Conservation (phyloP, 2,329 filamentous ascomycete species). For the Fusarium coffeatum region DNA sequence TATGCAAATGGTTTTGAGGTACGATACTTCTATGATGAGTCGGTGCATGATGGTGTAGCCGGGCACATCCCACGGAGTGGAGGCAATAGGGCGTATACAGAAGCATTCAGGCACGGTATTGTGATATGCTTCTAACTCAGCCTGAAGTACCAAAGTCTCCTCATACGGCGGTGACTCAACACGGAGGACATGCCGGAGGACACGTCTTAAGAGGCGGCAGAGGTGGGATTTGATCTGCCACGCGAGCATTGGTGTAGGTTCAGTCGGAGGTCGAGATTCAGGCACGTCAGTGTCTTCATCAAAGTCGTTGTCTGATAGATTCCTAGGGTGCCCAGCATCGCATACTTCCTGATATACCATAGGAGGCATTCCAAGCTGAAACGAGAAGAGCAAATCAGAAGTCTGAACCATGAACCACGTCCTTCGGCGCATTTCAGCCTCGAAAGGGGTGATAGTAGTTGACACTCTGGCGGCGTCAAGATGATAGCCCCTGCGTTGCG, state of each 20-base stretch:
- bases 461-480: constrained; percentile 59
- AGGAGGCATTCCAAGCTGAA: constrained; percentile 65
- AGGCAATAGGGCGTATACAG: constrained; percentile 56
- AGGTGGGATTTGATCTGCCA: constrained; percentile 58
- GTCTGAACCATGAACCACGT: constrained; percentile 61
- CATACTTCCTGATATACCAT: constrained; percentile 60
- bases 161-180: constrained; percentile 53
- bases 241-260: constrained; percentile 58
- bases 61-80: constrained; percentile 57
- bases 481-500: constrained; percentile 65
- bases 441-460: constrained; percentile 58
- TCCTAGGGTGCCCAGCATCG: constrained; percentile 59
- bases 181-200: constrained; percentile 56
- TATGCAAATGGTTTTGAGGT: constrained; percentile 61
- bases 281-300: constrained; percentile 60
- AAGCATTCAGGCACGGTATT: constrained; percentile 54
- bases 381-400: constrained; percentile 61
- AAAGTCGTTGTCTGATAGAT: constrained; percentile 64
- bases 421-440: constrained; percentile 63
- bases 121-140: constrained; percentile 54
- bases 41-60: constrained; percentile 61
- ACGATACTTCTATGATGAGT: constrained; percentile 61
- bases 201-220: constrained; percentile 57
- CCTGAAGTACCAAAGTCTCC: constrained; percentile 52
- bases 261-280: constrained; percentile 55